Percentiles rank a stretch among this genome's conserved stretches.
Evolutionary conservation across 352 stramenopile species (phyloP).

Genomic region (Globisporangium irregulare): DNA sequence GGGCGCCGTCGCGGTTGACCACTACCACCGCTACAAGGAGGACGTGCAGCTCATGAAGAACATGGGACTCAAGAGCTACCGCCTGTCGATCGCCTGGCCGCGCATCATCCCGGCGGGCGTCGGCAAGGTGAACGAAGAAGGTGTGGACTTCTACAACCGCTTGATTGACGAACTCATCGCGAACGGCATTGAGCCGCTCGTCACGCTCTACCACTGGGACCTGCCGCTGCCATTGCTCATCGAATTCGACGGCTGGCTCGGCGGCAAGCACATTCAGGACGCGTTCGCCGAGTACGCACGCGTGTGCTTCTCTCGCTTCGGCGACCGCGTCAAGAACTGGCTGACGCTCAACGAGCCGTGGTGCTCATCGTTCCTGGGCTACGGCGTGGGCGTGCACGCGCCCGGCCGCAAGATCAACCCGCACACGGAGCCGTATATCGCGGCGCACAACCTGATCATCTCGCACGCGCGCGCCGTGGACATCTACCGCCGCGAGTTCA

Average conservation of each 20-base stretch:
- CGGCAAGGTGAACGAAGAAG: slow-evolving; percentile 69
- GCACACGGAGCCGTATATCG: slow-evolving; percentile 78
- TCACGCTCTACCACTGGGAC: slow-evolving; percentile 97
- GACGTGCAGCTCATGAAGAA: slow-evolving; percentile 91
- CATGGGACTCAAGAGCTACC: slow-evolving; percentile 88
- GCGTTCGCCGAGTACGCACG: slow-evolving; percentile 86
- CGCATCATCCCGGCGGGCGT: slow-evolving; percentile 88
- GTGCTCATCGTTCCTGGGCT: slow-evolving; percentile 83
- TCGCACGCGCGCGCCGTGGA: slow-evolving; percentile 84
- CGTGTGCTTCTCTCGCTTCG: slow-evolving; percentile 90
- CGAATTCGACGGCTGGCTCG: slow-evolving; percentile 71
- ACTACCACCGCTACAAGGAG: slow-evolving; percentile 88
- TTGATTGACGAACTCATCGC: slow-evolving; percentile 87
- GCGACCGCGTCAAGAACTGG: slow-evolving; percentile 92
- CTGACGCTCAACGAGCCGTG: slow-evolving; percentile 93
- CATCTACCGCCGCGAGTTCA: slow-evolving; percentile 85
- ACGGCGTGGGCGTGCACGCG: slow-evolving; percentile 83
- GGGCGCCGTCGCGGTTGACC: slow-evolving; percentile 88
- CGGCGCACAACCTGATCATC: slow-evolving; percentile 88
- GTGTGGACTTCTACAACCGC: slow-evolving; percentile 88
- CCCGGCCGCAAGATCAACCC: slow-evolving; percentile 50
- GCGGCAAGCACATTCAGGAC: slow-evolving; percentile 35
- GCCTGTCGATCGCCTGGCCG: slow-evolving; percentile 91
- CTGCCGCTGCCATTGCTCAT: slow-evolving; percentile 84
- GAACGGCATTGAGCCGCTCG: slow-evolving; percentile 83